Conservation (phyloP, 2,329 filamentous ascomycete species). For the Didymella glomerata region DNA sequence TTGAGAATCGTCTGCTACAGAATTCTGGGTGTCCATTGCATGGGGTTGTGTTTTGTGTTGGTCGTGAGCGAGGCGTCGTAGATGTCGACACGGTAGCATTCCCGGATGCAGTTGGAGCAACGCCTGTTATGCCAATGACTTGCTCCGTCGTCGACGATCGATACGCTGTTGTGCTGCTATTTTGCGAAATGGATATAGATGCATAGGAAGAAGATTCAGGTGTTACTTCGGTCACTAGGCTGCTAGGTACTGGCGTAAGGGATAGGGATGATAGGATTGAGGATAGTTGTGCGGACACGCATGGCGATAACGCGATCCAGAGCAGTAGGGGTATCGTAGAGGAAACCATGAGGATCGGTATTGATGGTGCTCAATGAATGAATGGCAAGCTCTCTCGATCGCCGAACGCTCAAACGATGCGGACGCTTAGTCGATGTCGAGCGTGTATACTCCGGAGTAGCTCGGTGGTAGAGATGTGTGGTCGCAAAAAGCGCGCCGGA, state of each 20-base stretch:
- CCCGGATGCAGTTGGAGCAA: constrained; percentile 21
- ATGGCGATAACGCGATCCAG: constrained; percentile 17
- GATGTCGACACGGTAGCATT: constrained; percentile 22
- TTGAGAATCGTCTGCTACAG: constrained; percentile 45
- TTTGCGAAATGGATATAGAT: constrained; percentile 21
- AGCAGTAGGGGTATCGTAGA: constrained; percentile 16
- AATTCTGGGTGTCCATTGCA: constrained; percentile 51
- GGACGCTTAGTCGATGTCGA: constrained; percentile 2
- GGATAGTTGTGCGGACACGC: constrained; percentile 27
- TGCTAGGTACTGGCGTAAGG: constrained; percentile 22
- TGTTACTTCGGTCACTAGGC: constrained; percentile 5
- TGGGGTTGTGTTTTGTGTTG: constrained; percentile 38
- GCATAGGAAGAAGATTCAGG: constrained; percentile 13
- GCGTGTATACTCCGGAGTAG: too few relatives aligned
- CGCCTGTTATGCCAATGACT: constrained; percentile 33
- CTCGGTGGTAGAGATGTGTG: not conserved
- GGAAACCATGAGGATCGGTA: constrained; percentile 27
- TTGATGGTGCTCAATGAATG: constrained; percentile 13
- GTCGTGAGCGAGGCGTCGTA: constrained; percentile 22
- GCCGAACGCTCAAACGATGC: constrained; percentile 15
- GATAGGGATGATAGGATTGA: constrained; percentile 19
- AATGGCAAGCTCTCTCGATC: constrained; percentile 18
- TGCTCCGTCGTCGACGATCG: constrained; percentile 22
- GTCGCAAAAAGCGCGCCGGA: not conserved
- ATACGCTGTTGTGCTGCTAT: constrained; percentile 24